Conservation (phyloP, 2,329 filamentous ascomycete genomes). For the Xylaria sp. region DNA sequence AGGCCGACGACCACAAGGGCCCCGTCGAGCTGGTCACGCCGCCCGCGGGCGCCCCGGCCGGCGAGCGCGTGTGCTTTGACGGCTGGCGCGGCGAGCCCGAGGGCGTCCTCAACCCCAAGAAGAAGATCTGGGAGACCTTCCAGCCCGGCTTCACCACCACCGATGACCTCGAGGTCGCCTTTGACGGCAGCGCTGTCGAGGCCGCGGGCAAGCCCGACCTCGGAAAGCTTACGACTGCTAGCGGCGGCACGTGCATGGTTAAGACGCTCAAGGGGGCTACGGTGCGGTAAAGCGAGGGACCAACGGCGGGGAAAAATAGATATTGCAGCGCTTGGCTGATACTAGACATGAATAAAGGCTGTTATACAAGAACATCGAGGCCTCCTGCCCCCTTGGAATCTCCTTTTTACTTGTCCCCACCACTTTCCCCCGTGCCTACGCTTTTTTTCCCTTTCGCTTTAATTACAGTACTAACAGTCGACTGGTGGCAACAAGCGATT, state of each 20-base stretch:
- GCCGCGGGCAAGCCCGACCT: conserved; percentile 73
- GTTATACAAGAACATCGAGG: conserved; percentile 1
- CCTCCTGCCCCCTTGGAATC: too few species aligned
- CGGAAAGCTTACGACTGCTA: conserved; percentile 75
- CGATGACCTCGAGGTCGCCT: conserved; percentile 78
- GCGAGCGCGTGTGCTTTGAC: conserved; percentile 90
- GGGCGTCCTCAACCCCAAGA: conserved; percentile 95
- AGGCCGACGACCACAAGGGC: conserved; percentile 82
- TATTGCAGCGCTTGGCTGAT: neutral
- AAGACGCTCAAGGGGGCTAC: conserved; percentile 78
- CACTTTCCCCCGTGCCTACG: too few species aligned
- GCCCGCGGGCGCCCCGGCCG: conserved; percentile 77
- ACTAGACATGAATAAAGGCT: conserved; percentile 29
- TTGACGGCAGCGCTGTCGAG: conserved; percentile 79
- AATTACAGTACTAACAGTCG: too few species aligned
- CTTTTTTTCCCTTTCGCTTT: neutral
- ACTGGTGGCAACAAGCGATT: too few species aligned
- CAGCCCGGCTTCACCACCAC: conserved; percentile 96
- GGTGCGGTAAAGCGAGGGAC: conserved; percentile 68
- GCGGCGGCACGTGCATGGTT: conserved; percentile 82
- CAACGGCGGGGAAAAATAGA: neutral
- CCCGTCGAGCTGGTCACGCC: conserved; percentile 92
- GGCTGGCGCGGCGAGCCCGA: conserved; percentile 95
- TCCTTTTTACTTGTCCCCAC: neutral
- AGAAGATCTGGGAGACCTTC: conserved; percentile 98